Evolutionary conservation across 208 protist species (phyloP), one percentile per base, ranked within the genome.

Genomic region (Porcisia deanei): DNA sequence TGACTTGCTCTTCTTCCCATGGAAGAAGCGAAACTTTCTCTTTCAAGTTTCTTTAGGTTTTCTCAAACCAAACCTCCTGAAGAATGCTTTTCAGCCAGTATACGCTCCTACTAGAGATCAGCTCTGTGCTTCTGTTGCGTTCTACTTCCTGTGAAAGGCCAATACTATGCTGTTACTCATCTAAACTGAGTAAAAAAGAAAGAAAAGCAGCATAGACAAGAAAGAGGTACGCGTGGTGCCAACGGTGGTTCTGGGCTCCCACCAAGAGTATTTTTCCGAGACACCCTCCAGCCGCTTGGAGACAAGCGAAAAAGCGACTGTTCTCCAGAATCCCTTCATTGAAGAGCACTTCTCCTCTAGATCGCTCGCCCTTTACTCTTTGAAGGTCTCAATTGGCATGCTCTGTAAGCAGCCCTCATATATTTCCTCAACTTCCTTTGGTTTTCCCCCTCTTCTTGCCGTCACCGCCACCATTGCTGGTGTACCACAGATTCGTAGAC

Each of bases 401-500:
- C 41, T 30, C 22, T 4, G 39, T 52, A 9, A 14, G 20, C 55
- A 18, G 20, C 20, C 39, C 18, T 52, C 39, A 55, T 61, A 5
- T 20, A 25, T 39, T 25, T 73, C 22, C 39, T 47, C 20, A 8
- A 49, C 53, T 25, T 74, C 1, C 37, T 41, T 63, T 65, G 7
- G 16, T 63, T 65, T 5, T 39, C 16, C 55, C 1, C 20, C 30
- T 68, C 14, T 12, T 61, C 34, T 70, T 77, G 63, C 39, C 22
- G 22, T 37, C 41, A 52, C 41, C 63, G 9, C 41, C 1, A 67
- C 18, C 18, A 34, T 30, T 67, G 16, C 18, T 30, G 39, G 8
- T n/a, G 41, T 52, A 67, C 3, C 5, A 67, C 5, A 67, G 41
- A 67, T 67, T 67, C 47, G 63, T 52, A 67, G 41, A 67, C 47